phyloP scores from a whole-genome alignment of 2,329 filamentous ascomycete species.

The Colletotrichum horii region DNA sequence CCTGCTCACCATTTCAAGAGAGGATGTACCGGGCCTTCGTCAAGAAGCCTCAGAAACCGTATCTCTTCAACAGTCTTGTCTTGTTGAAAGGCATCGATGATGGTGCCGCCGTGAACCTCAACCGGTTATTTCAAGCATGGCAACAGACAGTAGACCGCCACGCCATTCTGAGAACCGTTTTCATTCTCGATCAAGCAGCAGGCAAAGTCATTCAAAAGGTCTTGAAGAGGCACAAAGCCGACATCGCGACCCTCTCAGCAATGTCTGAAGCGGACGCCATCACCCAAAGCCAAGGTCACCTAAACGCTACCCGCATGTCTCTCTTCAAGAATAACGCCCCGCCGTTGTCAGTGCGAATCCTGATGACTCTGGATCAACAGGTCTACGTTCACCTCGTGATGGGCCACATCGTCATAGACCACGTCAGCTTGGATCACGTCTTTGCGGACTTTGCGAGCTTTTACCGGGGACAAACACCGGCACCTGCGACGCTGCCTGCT shows the following conservation, averaged over 20 bases:
- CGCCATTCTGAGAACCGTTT: conserved; percentile 70
- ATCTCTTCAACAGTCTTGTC: conserved; percentile 51
- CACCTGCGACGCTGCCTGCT: not conserved
- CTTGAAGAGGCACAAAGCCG: conserved; percentile 34
- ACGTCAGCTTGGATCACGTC: conserved; percentile 8
- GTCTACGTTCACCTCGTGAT: not conserved
- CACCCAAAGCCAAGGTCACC: not conserved
- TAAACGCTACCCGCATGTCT: not conserved
- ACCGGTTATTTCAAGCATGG: conserved; percentile 55
- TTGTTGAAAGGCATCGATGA: not conserved
- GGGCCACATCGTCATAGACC: conserved; percentile 1
- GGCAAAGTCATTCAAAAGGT: conserved; percentile 34
- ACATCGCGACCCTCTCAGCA: not conserved
- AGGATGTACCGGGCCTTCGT: conserved; percentile 52
- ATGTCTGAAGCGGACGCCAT: not conserved
- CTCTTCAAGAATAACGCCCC: not conserved
- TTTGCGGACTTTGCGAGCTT: not conserved
- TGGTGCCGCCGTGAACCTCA: conserved; percentile 33
- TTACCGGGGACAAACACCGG: not conserved
- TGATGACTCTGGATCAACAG: not conserved
- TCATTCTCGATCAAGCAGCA: conserved; percentile 44
- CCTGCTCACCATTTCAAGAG: conserved; percentile 59
- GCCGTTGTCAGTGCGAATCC: not conserved
- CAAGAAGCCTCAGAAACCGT: not conserved
- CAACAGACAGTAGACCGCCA: conserved; percentile 61